Base-by-base conservation (phyloP, 2,329 filamentous ascomycete genomes). In the Fusarium xyrophilum region DNA sequence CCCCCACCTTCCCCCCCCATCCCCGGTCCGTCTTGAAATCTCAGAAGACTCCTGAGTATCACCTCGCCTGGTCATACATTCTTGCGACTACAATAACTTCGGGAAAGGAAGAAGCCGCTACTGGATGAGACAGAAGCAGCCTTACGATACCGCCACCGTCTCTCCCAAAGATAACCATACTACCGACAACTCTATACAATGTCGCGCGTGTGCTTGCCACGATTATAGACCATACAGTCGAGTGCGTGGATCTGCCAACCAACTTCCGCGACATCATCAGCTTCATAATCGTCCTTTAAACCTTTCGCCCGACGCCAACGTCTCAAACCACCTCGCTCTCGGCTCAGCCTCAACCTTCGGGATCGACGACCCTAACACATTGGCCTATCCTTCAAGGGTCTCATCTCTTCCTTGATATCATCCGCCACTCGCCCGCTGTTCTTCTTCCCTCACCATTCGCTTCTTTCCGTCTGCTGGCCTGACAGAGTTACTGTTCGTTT, bases 171-270 rank as follows among this genome's bases (percentile, higher is more conserved):
- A 52, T 33, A 44, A 52, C 42, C 36, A 65, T 36, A 44, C 28
- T 36, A 44, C 28, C 38, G 23, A 59, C 60, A 36, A 47, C 43
- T 56, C 52, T 66, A 72, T 78, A 68, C 67, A 73, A 83, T 84
- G 80, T 78, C 81, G 83, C 79, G 81, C 83, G 82, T 78, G 86
- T 87, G 85, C 84, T 80, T 36, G 52, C 63, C 54, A 48, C 50
- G 47, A 56, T 69, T 51, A 61, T 72, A 72, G 70, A 65, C 58
- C 66, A 60, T 58, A 64, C 51, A 53, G 47, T 53, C 59, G 55
- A 68, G 62, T 70, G 59, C 70, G 59, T 67, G 61, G 66, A 69
- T 63, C 55, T 65, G 66, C 57, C 75, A 79, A 81, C 77, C 76
- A 78, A 76, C 50, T 61, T 61, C 68, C 75, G 72, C 72, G 73